Evolutionary conservation across 1,284 basidiomycete species (phyloP), one percentile per base, ranked within the genome.

Genomic region (Tremellales sp.): DNA sequence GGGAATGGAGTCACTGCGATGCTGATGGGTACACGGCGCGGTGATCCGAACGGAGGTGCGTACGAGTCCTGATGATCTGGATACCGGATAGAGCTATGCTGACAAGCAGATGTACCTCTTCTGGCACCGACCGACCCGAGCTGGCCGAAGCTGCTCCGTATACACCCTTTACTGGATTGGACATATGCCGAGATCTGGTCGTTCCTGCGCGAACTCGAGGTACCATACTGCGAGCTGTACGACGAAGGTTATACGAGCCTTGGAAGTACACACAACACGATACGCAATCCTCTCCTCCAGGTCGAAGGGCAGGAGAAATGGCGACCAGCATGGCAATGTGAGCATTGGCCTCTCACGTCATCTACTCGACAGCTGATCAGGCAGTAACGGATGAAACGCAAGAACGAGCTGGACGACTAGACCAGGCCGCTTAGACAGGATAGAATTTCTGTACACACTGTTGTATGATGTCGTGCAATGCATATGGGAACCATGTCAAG

Each of bases 81-180:
- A 6, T 19, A 15, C 36, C 23, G 21, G 15, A 4, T 21, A 40
- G 13, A 11, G 41, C 29, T 17, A 31, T 17, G 35, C 40, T 56
- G 35, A 48, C 15, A 22, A 24, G 64, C 66, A 58, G 83, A 76
- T 26, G 80, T 94, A 40, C 79, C 82, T 0, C 80, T 82, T 56
- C 80, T 84, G 42, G 86, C 85, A 57, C 84, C 82, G 59, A 94
- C 90, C 5, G 92, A 97, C 72, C 74, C 81, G 0, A 86, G 81
- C 46, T 98, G 94, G 94, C 93, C 94, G 4, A 68, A 75, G 3
- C 89, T 94, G 52, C 85, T 93, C 65, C 83, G 94, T 19, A 83
- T 98, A 24, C 94, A 98, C 68, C 94, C 96, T 0, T 89, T 98
- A 61, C 86, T 98, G 44, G 86, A 97, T 67, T 98, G 94, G 94